Percentiles rank a stretch among this genome's conserved stretches.
Evolutionary conservation across 129 eudicot genomes (phyloP).

Genomic region (Flaveria ramosissima): DNA sequence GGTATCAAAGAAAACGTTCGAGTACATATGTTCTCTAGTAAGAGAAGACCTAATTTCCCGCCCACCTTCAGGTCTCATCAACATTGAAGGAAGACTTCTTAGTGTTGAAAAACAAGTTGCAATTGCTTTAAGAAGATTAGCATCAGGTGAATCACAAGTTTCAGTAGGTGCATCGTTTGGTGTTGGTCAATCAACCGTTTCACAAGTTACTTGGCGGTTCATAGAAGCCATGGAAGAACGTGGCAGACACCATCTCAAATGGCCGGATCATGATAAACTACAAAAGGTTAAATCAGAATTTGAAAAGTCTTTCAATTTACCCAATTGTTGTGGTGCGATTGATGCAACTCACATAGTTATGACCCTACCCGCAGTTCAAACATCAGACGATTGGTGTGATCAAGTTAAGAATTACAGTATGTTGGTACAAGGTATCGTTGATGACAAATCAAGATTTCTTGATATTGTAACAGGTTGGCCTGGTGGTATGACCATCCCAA

Average conservation of each 20-base stretch:
- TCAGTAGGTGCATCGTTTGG: slow-evolving; percentile 92
- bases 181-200: slow-evolving; percentile 97
- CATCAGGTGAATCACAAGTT: slow-evolving; percentile 96
- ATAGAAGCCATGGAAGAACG: slow-evolving; percentile 95
- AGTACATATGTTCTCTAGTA: slow-evolving; percentile 83
- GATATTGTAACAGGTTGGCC: slow-evolving; percentile 98
- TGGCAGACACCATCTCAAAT: slow-evolving; percentile 78
- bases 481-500: slow-evolving; percentile 75
- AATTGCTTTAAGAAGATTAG: slow-evolving; percentile 86
- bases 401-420: slow-evolving; percentile 79
- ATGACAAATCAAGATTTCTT: slow-evolving; percentile 70
- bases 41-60: slow-evolving; percentile 84
- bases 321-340: slow-evolving; percentile 91
- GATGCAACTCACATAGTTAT: slow-evolving; percentile 85
- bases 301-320: slow-evolving; percentile 55
- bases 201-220: slow-evolving; percentile 98
- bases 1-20: slow-evolving; percentile 77
- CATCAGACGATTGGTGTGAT: slow-evolving; percentile 96
- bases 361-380: slow-evolving; percentile 96
- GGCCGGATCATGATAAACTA: slow-evolving; percentile 61
- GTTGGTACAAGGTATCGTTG: slow-evolving; percentile 89
- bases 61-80: slow-evolving; percentile 96
- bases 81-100: slow-evolving; percentile 94
- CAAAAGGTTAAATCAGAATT: slow-evolving; percentile 62
- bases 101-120: slow-evolving; percentile 99